Percentiles rank a stretch among this genome's conserved stretches.
Evolutionary conservation across 441 rosid species (phyloP).

Genomic region (Jatropha podagrica): DNA sequence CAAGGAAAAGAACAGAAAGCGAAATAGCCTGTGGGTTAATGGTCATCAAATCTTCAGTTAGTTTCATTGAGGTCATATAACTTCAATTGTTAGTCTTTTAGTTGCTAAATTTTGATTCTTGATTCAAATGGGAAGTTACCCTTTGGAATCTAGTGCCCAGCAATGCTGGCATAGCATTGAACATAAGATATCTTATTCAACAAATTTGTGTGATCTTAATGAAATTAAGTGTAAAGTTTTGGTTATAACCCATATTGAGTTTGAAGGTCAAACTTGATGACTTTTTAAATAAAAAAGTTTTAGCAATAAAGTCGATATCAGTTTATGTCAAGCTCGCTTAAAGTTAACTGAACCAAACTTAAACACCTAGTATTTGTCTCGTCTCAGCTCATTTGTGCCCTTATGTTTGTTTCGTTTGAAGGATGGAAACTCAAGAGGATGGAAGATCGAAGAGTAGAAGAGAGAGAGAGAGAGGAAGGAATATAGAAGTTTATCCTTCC

Average conservation of each 20-base stretch:
- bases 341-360: background rate
- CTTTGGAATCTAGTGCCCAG: too few species aligned
- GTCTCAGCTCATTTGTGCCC: background rate
- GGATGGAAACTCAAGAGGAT: background rate
- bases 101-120: too few species aligned
- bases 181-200: too few species aligned
- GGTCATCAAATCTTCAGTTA: too few species aligned
- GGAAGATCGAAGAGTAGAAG: background rate
- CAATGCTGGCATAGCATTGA: too few species aligned
- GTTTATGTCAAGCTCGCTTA: background rate
- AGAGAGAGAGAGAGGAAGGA: background rate
- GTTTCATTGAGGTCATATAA: too few species aligned
- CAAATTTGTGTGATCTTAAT: too few species aligned
- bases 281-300: background rate
- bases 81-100: too few species aligned
- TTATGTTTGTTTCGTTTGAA: background rate
- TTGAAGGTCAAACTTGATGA: background rate
- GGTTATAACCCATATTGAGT: background rate
- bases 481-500: background rate
- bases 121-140: too few species aligned
- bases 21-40: background rate
- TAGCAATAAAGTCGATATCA: background rate
- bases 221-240: too few species aligned
- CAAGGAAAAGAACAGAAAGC: background rate
- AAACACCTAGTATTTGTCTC: background rate